These are phyloP conservation scores for Rhynchosporium secalis DNA, from an alignment of 2,329 filamentous ascomycete genomes.

Conservation along the genomic window DNA sequence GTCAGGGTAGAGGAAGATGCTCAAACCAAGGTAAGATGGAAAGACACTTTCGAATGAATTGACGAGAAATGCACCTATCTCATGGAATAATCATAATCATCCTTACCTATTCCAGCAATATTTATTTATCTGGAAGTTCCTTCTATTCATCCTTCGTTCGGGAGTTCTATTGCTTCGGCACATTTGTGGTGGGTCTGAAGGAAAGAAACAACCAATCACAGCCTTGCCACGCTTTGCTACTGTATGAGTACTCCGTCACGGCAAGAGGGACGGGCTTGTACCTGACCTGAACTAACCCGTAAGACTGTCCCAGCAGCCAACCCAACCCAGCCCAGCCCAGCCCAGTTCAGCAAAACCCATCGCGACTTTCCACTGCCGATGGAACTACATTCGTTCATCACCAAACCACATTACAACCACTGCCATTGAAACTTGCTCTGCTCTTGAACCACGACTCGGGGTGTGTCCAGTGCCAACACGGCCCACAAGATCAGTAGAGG, in stretches of 20 bases:
- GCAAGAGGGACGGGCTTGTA: neutral
- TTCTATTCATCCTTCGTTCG: neutral
- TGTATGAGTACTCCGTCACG: neutral
- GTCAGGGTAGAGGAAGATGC: too few relatives aligned
- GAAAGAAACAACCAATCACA: neutral
- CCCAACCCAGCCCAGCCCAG: neutral
- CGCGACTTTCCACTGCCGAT: constrained; percentile 3
- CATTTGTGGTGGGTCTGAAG: neutral
- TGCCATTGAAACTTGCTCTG: constrained; percentile 7
- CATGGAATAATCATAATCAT: too few relatives aligned
- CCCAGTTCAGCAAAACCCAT: neutral
- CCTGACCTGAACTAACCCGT: neutral
- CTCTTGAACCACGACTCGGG: neutral
- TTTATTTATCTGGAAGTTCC: too few relatives aligned
- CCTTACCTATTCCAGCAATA: too few relatives aligned
- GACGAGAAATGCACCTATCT: too few relatives aligned
- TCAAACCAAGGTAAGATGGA: too few relatives aligned
- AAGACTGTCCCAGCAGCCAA: neutral
- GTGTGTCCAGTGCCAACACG: constrained; percentile 26
- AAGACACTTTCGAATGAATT: too few relatives aligned
- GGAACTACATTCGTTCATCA: constrained; percentile 19
- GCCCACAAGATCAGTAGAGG: constrained; percentile 18
- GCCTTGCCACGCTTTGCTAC: neutral
- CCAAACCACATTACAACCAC: constrained; percentile 5
- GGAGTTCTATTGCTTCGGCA: constrained; percentile 1